Evolutionary conservation across 1,284 basidiomycete species (phyloP), one percentile per base, ranked within the genome.

Genomic region (Ceratobasidium sp.): DNA sequence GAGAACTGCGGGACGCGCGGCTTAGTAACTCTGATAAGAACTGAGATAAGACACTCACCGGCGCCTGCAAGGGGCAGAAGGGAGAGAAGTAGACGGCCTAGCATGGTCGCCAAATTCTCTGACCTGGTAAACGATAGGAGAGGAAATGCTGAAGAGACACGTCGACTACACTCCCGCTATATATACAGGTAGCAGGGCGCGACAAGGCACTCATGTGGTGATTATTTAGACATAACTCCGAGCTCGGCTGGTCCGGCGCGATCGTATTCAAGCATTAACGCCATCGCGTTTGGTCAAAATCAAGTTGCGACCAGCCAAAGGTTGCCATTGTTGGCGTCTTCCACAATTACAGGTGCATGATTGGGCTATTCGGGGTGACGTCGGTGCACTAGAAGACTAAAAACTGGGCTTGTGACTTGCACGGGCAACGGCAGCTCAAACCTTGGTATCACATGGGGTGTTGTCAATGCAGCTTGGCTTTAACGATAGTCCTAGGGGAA

Each of bases 31-130:
- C 6, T 23, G 8, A 14, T 30, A 47, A 43, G 16, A 30, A 30
- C 5, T 30, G 21, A 26, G 35, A 8, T 3, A 44, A 28, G 5
- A n/a, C 41, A 46, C 52, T 63, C 61, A 63, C 61, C 61, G 14
- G 52, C 35, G 26, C 64, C 64, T 41, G 52, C 64, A 28, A 69
- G 69, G 70, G 69, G 67, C 49, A 72, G 64, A 62, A 74, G 50
- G 57, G 70, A 47, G 52, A 70, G 35, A 57, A 74, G 28, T 6
- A 69, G 52, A 52, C 64, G 64, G 52, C 64, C 64, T 23, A 69
- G 41, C 64, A 69, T 69, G 64, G 64, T 69, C 64, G 64, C 41
- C 64, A 26, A 11, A 41, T 43, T 28, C 38, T 47, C 30, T 23
- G 32, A 23, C 11, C 63, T 3, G 30, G 32, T 28, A 23, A 57